These are phyloP conservation scores for Brassica carinata DNA, from an alignment of 345 rosid species.

Conservation along the genomic window DNA sequence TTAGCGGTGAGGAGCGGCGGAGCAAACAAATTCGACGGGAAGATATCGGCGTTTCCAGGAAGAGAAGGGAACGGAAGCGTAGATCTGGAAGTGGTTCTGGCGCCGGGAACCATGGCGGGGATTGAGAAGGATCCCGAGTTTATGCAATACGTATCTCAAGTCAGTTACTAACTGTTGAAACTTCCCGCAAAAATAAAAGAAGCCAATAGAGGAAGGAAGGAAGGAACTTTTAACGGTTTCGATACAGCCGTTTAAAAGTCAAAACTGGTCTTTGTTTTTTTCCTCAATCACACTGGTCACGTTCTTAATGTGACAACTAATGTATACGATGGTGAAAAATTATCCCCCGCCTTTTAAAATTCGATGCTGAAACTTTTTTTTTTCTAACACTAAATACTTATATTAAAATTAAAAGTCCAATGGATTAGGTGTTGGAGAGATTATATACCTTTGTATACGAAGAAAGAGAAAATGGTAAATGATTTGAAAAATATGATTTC, in stretches of 20 bases:
- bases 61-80: neutral
- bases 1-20: slow-evolving; percentile 88
- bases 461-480: too few relatives aligned
- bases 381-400: too few relatives aligned
- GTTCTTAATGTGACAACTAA: slow-evolving; percentile 27
- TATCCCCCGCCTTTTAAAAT: too few relatives aligned
- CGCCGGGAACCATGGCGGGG: slow-evolving; percentile 68
- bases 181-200: neutral
- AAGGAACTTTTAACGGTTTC: slow-evolving; percentile 28
- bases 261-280: slow-evolving; percentile 26
- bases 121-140: slow-evolving; percentile 72
- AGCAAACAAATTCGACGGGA: slow-evolving; percentile 93
- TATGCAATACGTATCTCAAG: slow-evolving; percentile 72
- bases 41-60: neutral
- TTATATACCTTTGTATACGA: too few relatives aligned
- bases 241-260: slow-evolving; percentile 20
- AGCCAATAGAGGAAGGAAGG: neutral
- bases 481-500: too few relatives aligned
- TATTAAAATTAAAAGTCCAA: too few relatives aligned
- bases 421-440: too few relatives aligned
- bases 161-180: neutral
- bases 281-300: slow-evolving; percentile 8
- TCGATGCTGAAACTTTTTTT: too few relatives aligned
- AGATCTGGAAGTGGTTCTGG: slow-evolving; percentile 47
- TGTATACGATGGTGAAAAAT: neutral